These are phyloP conservation scores for Graphium sp. DNA, from an alignment of 2,329 filamentous ascomycete genomes.

Conservation along the genomic window DNA sequence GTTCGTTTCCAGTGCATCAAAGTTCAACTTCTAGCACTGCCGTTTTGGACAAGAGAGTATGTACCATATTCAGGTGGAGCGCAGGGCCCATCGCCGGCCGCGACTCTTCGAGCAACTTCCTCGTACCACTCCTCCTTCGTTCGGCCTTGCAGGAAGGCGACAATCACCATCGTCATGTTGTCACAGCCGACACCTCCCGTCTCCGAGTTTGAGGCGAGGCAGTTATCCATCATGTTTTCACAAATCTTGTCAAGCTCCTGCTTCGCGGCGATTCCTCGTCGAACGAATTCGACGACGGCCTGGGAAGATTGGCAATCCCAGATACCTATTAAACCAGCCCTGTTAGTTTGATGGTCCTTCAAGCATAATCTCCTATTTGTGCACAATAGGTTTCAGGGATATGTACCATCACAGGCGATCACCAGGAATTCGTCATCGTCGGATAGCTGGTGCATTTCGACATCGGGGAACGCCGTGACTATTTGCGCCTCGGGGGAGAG, in stretches of 20 bases:
- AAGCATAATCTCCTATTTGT: constrained; percentile 4
- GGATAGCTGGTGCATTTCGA: constrained; percentile 75
- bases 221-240: constrained; percentile 99
- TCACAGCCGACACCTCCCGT: constrained; percentile 96
- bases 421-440: constrained; percentile 94
- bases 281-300: constrained; percentile 90
- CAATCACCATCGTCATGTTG: constrained; percentile 96
- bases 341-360: no score
- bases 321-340: constrained; percentile 56
- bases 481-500: constrained; percentile 97
- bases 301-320: constrained; percentile 99
- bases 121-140: constrained; percentile 98
- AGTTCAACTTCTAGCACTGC: no score
- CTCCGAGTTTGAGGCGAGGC: constrained; percentile 91
- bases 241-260: constrained; percentile 90
- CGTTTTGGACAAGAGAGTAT: constrained; percentile 20
- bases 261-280: constrained; percentile 89
- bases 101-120: constrained; percentile 81
- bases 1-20: no score
- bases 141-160: constrained; percentile 80
- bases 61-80: constrained; percentile 99
- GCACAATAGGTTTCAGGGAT: neutral
- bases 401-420: constrained; percentile 78
- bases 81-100: constrained; percentile 92
- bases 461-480: constrained; percentile 90